Conservation (phyloP, 176 grass and related monocot species). For the Oryza longistaminata region DNA sequence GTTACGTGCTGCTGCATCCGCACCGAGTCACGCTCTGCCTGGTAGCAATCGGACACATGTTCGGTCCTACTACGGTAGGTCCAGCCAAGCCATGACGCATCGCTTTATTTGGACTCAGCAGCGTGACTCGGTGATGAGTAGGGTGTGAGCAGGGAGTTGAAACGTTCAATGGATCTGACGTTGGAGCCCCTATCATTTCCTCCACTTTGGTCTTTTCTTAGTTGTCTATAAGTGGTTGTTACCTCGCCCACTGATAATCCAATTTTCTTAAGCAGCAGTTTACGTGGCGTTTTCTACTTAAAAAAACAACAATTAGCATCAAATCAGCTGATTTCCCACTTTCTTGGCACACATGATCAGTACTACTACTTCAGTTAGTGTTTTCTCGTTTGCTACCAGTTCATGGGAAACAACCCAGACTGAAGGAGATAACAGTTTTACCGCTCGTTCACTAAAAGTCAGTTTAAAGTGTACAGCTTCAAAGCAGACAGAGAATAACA, state of each 20-base stretch:
- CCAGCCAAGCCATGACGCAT: constrained; percentile 21
- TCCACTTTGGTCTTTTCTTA: background rate
- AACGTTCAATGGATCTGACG: constrained; percentile 4
- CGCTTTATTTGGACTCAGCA: background rate
- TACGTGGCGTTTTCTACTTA: background rate
- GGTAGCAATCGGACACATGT: constrained; percentile 17
- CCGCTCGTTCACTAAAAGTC: background rate
- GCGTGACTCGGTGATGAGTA: constrained; percentile 32
- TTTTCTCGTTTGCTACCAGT: background rate
- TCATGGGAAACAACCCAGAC: background rate
- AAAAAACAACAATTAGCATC: background rate
- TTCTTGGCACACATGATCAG: background rate
- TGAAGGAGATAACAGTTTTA: background rate
- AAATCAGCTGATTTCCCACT: background rate
- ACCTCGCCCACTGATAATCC: background rate
- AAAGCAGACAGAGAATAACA: background rate
- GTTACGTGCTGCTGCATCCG: background rate
- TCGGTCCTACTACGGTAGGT: background rate
- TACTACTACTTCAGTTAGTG: no score
- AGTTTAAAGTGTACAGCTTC: background rate
- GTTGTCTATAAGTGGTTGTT: background rate
- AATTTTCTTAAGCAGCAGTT: background rate
- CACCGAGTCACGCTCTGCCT: constrained; percentile 21
- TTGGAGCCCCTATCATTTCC: background rate
- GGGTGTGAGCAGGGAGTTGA: background rate